Percentiles rank a stretch among this genome's conserved stretches.
These are phyloP conservation scores for Dictyostelium citrinum DNA, from an alignment of 78 protist genomes.

Conservation along the genomic window DNA sequence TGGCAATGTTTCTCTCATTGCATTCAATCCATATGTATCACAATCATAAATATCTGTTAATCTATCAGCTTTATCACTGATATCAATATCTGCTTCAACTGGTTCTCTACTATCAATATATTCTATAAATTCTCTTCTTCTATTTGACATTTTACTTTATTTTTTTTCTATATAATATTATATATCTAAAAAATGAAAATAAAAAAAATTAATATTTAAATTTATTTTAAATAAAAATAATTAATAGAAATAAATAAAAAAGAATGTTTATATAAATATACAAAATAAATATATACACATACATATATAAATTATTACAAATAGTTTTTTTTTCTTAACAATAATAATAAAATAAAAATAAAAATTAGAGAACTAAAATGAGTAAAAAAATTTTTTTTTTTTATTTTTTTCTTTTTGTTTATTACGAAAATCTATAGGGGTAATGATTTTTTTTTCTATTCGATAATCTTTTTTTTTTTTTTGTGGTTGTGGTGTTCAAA, in stretches of 20 bases:
- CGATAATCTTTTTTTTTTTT: not conserved
- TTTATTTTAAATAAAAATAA: no score
- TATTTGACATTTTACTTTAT: conserved; percentile 5
- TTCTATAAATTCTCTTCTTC: conserved; percentile 55
- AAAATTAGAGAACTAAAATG: not conserved
- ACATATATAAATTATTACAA: no score
- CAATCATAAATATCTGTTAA: conserved; percentile 40
- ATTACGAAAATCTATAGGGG: not conserved
- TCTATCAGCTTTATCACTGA: conserved; percentile 28
- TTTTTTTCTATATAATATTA: not conserved
- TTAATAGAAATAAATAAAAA: no score
- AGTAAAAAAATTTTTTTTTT: no score
- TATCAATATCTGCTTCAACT: conserved; percentile 3
- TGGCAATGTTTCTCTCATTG: conserved; percentile 76
- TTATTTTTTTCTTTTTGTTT: no score
- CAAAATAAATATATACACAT: no score
- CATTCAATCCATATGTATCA: conserved; percentile 71
- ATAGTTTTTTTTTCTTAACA: no score
- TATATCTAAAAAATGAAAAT: not conserved
- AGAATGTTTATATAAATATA: no score
- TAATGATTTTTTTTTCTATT: not conserved
- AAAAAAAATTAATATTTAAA: no score
- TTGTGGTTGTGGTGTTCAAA: not conserved
- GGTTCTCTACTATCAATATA: conserved; percentile 49
- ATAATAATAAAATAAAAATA: not conserved